Percentiles rank a stretch among this genome's conserved stretches.
These are phyloP conservation scores for Knufia petricola DNA, from an alignment of 2,329 filamentous ascomycete species.

Conservation along the genomic window DNA sequence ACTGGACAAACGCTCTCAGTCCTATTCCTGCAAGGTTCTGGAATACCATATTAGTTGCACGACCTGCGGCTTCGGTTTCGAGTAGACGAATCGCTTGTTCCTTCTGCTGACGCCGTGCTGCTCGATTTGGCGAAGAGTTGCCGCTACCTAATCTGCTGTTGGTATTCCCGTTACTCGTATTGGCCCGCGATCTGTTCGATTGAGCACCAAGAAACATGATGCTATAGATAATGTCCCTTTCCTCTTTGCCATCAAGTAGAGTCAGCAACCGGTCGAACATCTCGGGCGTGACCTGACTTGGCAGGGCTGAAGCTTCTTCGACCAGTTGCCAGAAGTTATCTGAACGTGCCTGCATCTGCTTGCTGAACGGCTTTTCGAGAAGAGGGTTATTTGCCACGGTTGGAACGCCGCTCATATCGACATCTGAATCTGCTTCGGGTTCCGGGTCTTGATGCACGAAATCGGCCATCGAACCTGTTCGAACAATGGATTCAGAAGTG, in stretches of 20 bases:
- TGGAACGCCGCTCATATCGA: slow-evolving; percentile 27
- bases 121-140: slow-evolving; percentile 5
- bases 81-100: slow-evolving; percentile 40
- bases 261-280: slow-evolving; percentile 37
- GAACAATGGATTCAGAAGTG: slow-evolving; percentile 19
- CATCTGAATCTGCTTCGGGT: slow-evolving; percentile 27
- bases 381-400: slow-evolving; percentile 20
- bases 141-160: background rate
- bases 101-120: slow-evolving; percentile 4
- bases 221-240: slow-evolving; percentile 82
- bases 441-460: slow-evolving; percentile 23
- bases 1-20: slow-evolving; percentile 4
- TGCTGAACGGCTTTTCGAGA: slow-evolving; percentile 29
- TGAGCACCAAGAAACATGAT: slow-evolving; percentile 36
- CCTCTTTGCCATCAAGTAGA: slow-evolving; percentile 70
- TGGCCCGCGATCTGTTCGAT: background rate
- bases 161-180: background rate
- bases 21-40: slow-evolving; percentile 60
- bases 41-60: slow-evolving; percentile 66
- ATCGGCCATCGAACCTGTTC: slow-evolving; percentile 19
- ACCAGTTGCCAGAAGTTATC: slow-evolving; percentile 76
- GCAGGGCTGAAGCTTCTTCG: slow-evolving; percentile 52
- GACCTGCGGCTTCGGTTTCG: slow-evolving; percentile 52
- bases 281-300: background rate
- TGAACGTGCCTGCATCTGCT: slow-evolving; percentile 51